Percentiles rank a stretch among this genome's conserved stretches.
These are phyloP conservation scores for Cystobasidiaceae sp. DNA, from an alignment of 1,284 basidiomycete species.

Conservation along the genomic window DNA sequence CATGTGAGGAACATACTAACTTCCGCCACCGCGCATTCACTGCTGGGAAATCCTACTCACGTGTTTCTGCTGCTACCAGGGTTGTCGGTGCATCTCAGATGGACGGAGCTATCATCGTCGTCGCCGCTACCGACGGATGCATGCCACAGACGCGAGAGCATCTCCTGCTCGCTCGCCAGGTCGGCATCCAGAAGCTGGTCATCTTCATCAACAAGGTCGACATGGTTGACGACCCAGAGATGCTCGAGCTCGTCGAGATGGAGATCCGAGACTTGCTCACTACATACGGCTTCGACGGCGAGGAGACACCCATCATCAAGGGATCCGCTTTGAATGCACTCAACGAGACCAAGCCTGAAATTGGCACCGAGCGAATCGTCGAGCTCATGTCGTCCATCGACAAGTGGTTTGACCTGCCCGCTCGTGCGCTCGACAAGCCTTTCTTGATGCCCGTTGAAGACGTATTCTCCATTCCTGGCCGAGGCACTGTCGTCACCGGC, in stretches of 20 bases:
- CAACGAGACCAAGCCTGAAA: slow-evolving; percentile 68
- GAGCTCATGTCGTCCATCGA: slow-evolving; percentile 87
- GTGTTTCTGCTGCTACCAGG: no score
- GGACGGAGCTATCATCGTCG: slow-evolving; percentile 69
- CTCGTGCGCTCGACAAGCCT: slow-evolving; percentile 95
- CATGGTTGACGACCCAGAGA: slow-evolving; percentile 92
- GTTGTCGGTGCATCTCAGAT: slow-evolving; percentile 99
- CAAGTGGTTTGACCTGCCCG: slow-evolving; percentile 88
- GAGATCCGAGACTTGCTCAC: slow-evolving; percentile 98
- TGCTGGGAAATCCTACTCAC: not conserved
- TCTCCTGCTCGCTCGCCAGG: slow-evolving; percentile 92
- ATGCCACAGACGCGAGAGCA: slow-evolving; percentile 99
- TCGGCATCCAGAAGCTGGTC: slow-evolving; percentile 95
- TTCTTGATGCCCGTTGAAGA: slow-evolving; percentile 98
- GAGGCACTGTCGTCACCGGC: slow-evolving; percentile 96
- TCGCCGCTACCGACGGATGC: slow-evolving; percentile 97
- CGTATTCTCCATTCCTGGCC: slow-evolving; percentile 95
- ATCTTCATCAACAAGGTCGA: slow-evolving; percentile 99
- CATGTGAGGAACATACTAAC: slow-evolving; percentile 6
- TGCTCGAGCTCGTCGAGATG: slow-evolving; percentile 99
- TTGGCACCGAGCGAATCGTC: slow-evolving; percentile 74
- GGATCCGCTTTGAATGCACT: slow-evolving; percentile 94
- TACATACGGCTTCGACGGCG: slow-evolving; percentile 85
- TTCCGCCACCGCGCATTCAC: not conserved
- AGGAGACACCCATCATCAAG: slow-evolving; percentile 93